Evolutionary conservation across 164 flowering plant species (phyloP), one percentile per base, ranked within the genome.

Genomic region (Aristolochia californica): DNA sequence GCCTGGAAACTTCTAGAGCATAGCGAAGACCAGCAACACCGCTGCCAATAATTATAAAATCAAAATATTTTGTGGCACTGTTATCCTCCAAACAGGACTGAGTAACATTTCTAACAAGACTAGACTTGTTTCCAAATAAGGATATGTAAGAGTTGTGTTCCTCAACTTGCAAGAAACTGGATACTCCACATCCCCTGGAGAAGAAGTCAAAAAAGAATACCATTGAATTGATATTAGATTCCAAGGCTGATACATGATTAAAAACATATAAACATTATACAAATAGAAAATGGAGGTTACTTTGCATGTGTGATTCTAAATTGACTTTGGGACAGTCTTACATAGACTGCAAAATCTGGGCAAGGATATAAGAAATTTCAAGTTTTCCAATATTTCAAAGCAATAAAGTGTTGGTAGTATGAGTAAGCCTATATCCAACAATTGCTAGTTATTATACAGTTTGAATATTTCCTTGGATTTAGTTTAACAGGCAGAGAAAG

Each of bases 1-100:
- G 77, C 66, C 79, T 90, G 57, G 97, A 86, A 72, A 90, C 95
- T 68, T 90, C 95, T 59, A 90, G 91, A 62, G 97, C 95, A 69
- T 87, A 90, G 3, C 93, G 78, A 48, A 91, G 95, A 40, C 98
- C 98, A 61, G 98, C 98, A 64, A 91, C 82, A 74, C 98, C 98
- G 74, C 98, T 91, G 13, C 98, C 98, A 68, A 91, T 83, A 59
- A 90, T 82, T 57, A 73, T 74, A 74, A 87, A 91, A 69, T 91
- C 98, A 81, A 82, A 83, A 64, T 75, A 83, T 66, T 78, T 88
- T 21, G 84, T 77, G 15, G 83, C 60, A 48, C 70, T 65, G 43
- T 87, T 12, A 34, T 34, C 87, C 55, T 70, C 70, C 63, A 72
- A 55, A 74, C 75, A 68, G 57, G 85, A 77, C 45, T 56, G 59